phyloP scores from a whole-genome alignment of 345 rosid species.

The Kandelia obovata region DNA sequence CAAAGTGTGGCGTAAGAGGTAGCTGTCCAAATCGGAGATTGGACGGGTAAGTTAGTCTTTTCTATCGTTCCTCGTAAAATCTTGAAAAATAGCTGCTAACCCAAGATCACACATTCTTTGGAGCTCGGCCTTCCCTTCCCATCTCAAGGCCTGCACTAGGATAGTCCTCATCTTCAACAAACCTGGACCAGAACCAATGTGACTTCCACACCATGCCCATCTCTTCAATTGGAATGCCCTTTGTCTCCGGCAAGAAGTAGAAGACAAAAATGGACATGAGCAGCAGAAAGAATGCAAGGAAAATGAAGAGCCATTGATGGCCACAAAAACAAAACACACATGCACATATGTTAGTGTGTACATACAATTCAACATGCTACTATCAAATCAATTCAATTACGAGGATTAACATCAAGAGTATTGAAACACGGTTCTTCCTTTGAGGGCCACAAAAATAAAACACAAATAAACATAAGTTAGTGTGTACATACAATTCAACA shows the following conservation, averaged over 20 bases:
- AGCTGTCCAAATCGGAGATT: too few relatives aligned
- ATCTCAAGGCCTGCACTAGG: conserved; percentile 38
- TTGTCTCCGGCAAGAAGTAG: conserved; percentile 68
- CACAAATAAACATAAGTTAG: too few relatives aligned
- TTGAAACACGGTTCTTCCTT: background rate
- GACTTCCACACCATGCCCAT: conserved; percentile 57
- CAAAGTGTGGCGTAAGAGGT: too few relatives aligned
- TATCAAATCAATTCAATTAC: too few relatives aligned
- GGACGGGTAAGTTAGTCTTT: too few relatives aligned
- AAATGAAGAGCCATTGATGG: conserved; percentile 42
- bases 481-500: too few relatives aligned
- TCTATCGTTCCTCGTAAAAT: too few relatives aligned
- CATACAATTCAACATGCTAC: too few relatives aligned
- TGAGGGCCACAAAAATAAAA: conserved; percentile 7
- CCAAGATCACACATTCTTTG: conserved; percentile 25
- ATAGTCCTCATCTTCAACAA: conserved; percentile 30
- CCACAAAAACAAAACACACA: background rate
- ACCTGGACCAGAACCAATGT: conserved; percentile 69
- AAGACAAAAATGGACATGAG: conserved; percentile 51
- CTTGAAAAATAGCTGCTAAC: too few relatives aligned
- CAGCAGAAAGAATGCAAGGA: conserved; percentile 60
- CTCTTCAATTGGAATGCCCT: conserved; percentile 69
- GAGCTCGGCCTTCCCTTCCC: conserved; percentile 34
- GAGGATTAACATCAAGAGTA: background rate
- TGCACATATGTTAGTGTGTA: too few relatives aligned